These are phyloP conservation scores for Adansonia rubrostipa DNA, from an alignment of 441 rosid genomes.

Conservation along the genomic window DNA sequence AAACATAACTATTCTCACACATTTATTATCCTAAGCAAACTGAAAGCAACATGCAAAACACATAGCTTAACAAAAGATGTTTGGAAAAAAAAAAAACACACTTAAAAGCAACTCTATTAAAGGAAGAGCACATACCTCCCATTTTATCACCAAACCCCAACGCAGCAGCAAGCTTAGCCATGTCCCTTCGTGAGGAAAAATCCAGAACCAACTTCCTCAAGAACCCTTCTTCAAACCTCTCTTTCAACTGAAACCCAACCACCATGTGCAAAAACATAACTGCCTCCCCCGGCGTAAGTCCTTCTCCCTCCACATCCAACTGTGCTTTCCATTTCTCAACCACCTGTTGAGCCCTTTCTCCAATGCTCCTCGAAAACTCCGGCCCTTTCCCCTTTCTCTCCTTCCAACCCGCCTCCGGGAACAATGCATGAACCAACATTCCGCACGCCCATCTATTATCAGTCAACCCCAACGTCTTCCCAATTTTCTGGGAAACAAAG, in stretches of 20 bases:
- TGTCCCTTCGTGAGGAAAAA: constrained; percentile 54
- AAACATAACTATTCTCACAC: constrained; percentile 4
- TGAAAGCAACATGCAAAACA: neutral
- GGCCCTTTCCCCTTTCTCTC: constrained; percentile 33
- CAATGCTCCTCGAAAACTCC: constrained; percentile 38
- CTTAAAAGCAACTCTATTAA: neutral
- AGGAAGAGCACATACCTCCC: constrained; percentile 47
- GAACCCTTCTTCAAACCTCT: constrained; percentile 46
- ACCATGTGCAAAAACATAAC: constrained; percentile 62
- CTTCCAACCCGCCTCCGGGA: constrained; percentile 45
- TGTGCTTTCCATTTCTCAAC: constrained; percentile 48
- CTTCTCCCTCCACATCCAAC: constrained; percentile 30
- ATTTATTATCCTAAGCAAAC: constrained; percentile 1
- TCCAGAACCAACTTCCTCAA: constrained; percentile 55
- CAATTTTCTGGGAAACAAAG: constrained; percentile 44
- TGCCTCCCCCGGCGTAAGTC: constrained; percentile 58
- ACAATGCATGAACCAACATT: constrained; percentile 56
- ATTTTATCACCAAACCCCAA: constrained; percentile 47
- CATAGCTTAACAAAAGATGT: neutral
- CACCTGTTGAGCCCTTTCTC: constrained; percentile 44
- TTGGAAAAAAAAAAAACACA: neutral
- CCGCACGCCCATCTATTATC: constrained; percentile 71
- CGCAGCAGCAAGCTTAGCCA: constrained; percentile 53
- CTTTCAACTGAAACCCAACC: constrained; percentile 49
- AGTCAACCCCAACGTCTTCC: constrained; percentile 45